Evolutionary conservation across 2,329 filamentous ascomycete species (phyloP), one percentile per base, ranked within the genome.

Genomic region (Talaromyces sp.): DNA sequence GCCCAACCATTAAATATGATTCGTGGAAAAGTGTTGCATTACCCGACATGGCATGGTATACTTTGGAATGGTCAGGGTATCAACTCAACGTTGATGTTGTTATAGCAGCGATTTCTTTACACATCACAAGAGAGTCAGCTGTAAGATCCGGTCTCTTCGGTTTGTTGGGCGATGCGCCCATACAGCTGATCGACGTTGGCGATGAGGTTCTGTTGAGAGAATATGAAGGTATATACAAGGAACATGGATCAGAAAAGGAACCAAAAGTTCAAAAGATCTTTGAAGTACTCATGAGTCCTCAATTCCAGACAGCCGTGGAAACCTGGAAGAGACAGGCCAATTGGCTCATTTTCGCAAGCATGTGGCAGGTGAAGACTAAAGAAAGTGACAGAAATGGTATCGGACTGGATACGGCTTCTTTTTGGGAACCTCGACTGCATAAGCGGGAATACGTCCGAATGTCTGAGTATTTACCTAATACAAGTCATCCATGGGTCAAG

Each of bases 151-250:
- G 64, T 6, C 19, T 62, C 27, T 66, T 67, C 39, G 56, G 64
- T 4, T 39, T 66, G 16, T 35, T 64, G 39, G 57, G 54, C 2
- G 64, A 67, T 37, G 56, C 66, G 16, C 64, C 59, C 19, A 61
- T 66, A 43, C 60, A 67, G 52, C 39, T 67, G 33, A 61, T 66
- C 13, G 49, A 66, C 45, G 56, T 52, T 24, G 64, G 19, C 35
- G 64, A 67, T 19, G 3, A 54, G 35, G 39, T 14, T 33, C 5
- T 2, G 22, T 57, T 67, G n/a, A 3, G 43, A 7, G 3, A 41
- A 35, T 66, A 49, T 50, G n/a, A 61, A 61, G 27, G 14, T 27
- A 24, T 61, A 49, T 61, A 35, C 43, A 61, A 10, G 27, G 27
- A 61, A 61, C 11, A 50, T 7, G 16, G 22, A 9, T 22, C n/a